Evolutionary conservation across 495 filamentous ascomycete species (phyloP), one percentile per base, ranked within the genome.

Genomic region (Collariella sp.): DNA sequence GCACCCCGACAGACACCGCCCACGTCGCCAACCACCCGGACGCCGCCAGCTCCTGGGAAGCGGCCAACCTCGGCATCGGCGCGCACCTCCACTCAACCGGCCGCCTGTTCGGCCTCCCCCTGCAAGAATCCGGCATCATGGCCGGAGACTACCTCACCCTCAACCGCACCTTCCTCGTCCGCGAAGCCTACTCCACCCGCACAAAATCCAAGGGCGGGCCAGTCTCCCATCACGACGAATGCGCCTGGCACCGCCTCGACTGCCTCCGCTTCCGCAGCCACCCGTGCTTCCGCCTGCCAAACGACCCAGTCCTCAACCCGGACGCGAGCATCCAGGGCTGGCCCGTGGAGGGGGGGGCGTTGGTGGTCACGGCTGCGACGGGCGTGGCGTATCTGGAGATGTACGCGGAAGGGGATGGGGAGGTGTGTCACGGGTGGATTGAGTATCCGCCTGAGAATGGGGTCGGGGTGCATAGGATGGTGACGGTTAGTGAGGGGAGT

Each of bases 81-180:
- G 90, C 89, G 23, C 89, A 95, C 70, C 70, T 96, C 12, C 91
- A 94, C 63, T 89, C 95, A 68, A 82, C 82, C 0, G 91, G 91
- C 2, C 91, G 94, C 69, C 67, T 91, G 18, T 83, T 96, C 57
- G 89, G 91, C 40, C 89, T 86, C 57, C 89, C 91, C 7, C 88
- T 93, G 64, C 88, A 87, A 62, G 88, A 89, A 54, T 85, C 73
- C 35, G 91, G 91, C 7, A 77, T 96, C 53, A 96, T 96, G 91
- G 74, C 86, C 15, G 78, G 87, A 48, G 91, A 94, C 62, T 96
- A 91, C 66, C 80, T 87, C 16, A 82, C 74, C 7, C 68, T 96
- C 2, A 91, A 89, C 64, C 83, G 90, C n/a, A 83, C 86, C 0
- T 96, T 95, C 62, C 71, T 84, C 43, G 78, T 79, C 24, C 78